Evolutionary conservation across 257 asterid genomes (phyloP).

Genomic region (Plantago elongata): DNA sequence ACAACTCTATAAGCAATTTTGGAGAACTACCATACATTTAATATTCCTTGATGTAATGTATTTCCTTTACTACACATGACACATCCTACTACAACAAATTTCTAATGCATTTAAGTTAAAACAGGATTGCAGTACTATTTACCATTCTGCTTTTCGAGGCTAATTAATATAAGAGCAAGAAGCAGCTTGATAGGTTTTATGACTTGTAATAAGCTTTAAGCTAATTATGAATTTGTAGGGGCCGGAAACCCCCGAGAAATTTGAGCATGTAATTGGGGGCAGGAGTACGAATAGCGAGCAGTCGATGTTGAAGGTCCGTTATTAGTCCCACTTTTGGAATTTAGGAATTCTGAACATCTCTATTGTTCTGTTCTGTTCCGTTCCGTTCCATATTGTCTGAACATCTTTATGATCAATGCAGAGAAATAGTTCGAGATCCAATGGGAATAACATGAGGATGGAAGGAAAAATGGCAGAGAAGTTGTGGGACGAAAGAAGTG

Average conservation of each 20-base stretch:
- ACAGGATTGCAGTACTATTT: no score
- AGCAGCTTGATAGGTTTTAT: no score
- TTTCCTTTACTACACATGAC: no score
- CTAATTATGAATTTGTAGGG: conserved; percentile 39
- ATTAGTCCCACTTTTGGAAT: background rate
- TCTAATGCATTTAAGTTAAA: no score
- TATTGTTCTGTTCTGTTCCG: background rate
- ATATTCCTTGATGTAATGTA: no score
- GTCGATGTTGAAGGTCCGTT: conserved; percentile 45
- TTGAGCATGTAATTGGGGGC: conserved; percentile 43
- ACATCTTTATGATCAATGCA: conserved; percentile 22
- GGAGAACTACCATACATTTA: no score
- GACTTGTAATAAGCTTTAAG: background rate
- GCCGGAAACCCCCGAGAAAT: conserved; percentile 82
- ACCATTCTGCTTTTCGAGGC: no score
- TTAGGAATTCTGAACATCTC: background rate
- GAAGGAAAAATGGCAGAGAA: conserved; percentile 15
- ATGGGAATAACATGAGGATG: conserved; percentile 16
- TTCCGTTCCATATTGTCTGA: background rate
- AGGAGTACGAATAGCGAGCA: conserved; percentile 47
- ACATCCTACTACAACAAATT: no score
- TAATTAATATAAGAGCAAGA: no score
- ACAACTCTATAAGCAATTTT: no score
- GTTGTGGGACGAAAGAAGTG: conserved; percentile 33
- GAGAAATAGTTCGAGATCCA: conserved; percentile 49